Evolutionary conservation across 2,329 filamentous ascomycete species (phyloP), one percentile per base, ranked within the genome.

Genomic region (Fusarium sp.): DNA sequence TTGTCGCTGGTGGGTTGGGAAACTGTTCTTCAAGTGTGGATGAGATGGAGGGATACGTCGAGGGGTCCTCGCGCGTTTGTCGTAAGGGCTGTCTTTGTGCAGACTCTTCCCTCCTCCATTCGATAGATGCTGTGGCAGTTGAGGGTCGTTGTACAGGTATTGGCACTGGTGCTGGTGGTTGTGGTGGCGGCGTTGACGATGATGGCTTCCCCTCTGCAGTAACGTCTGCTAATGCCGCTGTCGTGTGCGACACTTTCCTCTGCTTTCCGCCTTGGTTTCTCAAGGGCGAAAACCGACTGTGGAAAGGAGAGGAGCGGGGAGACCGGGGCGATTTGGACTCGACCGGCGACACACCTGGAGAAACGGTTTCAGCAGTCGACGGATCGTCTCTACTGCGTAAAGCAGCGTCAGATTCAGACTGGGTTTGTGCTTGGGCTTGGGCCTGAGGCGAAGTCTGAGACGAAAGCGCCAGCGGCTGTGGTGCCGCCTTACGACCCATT

Each of bases 401-500:
- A 73, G 77, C 79, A 71, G 80, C 74, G 70, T 83, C 83, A 76
- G 83, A 81, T 80, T 72, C 67, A 60, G 53, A 69, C 48, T 73
- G 63, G 42, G 62, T 23, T 58, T 64, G 62, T 48, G 59, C 35
- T 49, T 70, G 57, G 30, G 46, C 38, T 55, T 60, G 68, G 57
- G 56, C 32, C 60, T 64, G 66, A 66, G 54, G 58, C 54, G 61
- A 66, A 52, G 55, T 73, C 66, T 72, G 70, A 73, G 69, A 73
- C 66, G 70, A 50, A 64, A 89, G 83, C 78, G 84, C 81, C 81
- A 89, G 84, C 81, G 87, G 87, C 83, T 88, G 85, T 73, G 87
- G 87, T 80, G 84, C 86, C 77, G 85, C 81, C 81, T 88, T 89
- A 79, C 87, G 87, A 81, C 84, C 86, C 87, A 89, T 89, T 69